These are phyloP conservation scores for Podospora australis DNA, from an alignment of 495 filamentous ascomycete genomes.

Conservation along the genomic window DNA sequence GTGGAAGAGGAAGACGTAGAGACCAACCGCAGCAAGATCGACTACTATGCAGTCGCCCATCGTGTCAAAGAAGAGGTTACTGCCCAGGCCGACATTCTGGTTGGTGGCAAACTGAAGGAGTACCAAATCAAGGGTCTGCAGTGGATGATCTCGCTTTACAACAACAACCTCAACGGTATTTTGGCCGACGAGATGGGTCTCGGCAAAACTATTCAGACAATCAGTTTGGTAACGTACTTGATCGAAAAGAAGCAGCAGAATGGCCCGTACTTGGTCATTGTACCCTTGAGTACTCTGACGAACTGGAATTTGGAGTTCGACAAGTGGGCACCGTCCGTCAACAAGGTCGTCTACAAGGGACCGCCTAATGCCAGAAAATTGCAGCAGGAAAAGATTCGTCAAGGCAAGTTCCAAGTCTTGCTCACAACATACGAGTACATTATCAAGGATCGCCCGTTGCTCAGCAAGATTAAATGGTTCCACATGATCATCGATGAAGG, in stretches of 20 bases:
- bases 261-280: conserved; percentile 93
- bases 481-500: conserved; percentile 99
- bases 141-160: conserved; percentile 99
- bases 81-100: conserved; percentile 72
- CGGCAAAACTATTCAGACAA: conserved; percentile 98
- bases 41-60: conserved; percentile 98
- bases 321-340: conserved; percentile 90
- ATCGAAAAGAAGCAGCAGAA: conserved; percentile 92
- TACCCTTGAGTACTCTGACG: conserved; percentile 90
- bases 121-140: conserved; percentile 97
- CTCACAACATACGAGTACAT: conserved; percentile 99
- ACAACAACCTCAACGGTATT: conserved; percentile 99
- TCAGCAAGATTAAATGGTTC: conserved; percentile 97
- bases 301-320: conserved; percentile 99
- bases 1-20: conserved; percentile 62
- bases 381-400: conserved; percentile 88
- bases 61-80: conserved; percentile 87
- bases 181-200: conserved; percentile 99
- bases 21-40: conserved; percentile 68
- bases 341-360: conserved; percentile 91
- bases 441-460: conserved; percentile 91
- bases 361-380: conserved; percentile 82
- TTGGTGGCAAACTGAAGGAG: conserved; percentile 89
- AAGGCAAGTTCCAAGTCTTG: conserved; percentile 91
- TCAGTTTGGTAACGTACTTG: conserved; percentile 92